Evolutionary conservation across 306 rosid species (phyloP), one percentile per base, ranked within the genome.

Genomic region (Potentilla sterilis): DNA sequence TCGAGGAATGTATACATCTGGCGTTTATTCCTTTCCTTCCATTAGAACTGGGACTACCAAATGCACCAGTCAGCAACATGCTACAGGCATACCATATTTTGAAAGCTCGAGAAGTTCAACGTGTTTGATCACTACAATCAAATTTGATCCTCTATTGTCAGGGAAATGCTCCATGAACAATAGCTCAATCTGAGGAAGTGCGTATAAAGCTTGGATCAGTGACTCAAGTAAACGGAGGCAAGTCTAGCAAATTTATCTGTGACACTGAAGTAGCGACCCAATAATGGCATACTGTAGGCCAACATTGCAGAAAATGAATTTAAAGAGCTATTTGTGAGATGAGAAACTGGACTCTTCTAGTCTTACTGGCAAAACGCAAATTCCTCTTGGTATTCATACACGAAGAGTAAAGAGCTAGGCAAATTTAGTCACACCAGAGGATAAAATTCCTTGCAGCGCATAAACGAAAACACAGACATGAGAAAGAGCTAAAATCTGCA

Each of bases 401-500:
- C 69, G 18, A 64, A 10, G 41, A 32, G 67, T 66, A 68, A 7
- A 28, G 15, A 14, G 54, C n/a, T 68, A 3, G 28, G 72, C 51
- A 67, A 10, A 21, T 67, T 42, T 42, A 2, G 72, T 67, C 14
- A 2, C n/a, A 2, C n/a, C 19, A 6, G n/a, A 67, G 48, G 70
- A 67, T 19, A 42, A 43, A 67, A 43, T 22, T 42, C 38, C 72
- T 22, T 12, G 54, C 40, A 67, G 54, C 35, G 22, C 48, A 21
- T 22, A 6, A 68, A 67, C 13, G 37, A 46, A 73, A 19, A 74
- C 38, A 74, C 51, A 42, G 69, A 58, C 70, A 18, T 24, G 43
- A 75, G 48, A 67, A 41, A 18, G 69, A 51, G 47, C 68, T 49
- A 61, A 28, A 41, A 69, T 43, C 68, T 46, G 77, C 80, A 40